phyloP scores from a whole-genome alignment of 208 protist species.

The Acanthamoeba polyphaga region DNA sequence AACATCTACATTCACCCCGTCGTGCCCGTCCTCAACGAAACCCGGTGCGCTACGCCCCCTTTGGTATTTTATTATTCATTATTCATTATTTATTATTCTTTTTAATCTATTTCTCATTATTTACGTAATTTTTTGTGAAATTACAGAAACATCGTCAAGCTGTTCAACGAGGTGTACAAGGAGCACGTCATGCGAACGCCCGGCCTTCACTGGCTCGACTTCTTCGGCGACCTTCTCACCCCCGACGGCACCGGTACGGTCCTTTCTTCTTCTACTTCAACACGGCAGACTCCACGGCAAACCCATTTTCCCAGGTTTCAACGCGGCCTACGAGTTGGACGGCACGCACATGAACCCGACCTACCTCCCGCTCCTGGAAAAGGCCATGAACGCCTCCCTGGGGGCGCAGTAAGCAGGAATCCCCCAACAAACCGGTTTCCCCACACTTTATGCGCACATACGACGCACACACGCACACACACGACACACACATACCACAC shows the following conservation, averaged over 20 bases:
- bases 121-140: no score
- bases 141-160: constrained; percentile 67
- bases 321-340: constrained; percentile 82
- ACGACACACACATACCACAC: no score
- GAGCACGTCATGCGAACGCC: constrained; percentile 1
- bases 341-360: constrained; percentile 88
- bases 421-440: no score
- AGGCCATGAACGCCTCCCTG: constrained; percentile 16
- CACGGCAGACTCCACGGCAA: no score
- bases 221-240: constrained; percentile 81
- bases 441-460: no score
- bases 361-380: constrained; percentile 82
- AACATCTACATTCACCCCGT: constrained; percentile 86
- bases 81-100: background rate
- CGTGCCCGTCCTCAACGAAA: constrained; percentile 88
- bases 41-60: constrained; percentile 25
- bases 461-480: no score
- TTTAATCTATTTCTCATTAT: no score
- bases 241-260: background rate
- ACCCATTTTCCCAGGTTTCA: constrained; percentile 36
- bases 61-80: background rate
- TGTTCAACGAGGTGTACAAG: constrained; percentile 84
- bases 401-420: background rate
- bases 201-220: constrained; percentile 83
- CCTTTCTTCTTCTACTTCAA: no score